Conservation (phyloP, 495 filamentous ascomycete genomes). For the Penicillium subrubescens region DNA sequence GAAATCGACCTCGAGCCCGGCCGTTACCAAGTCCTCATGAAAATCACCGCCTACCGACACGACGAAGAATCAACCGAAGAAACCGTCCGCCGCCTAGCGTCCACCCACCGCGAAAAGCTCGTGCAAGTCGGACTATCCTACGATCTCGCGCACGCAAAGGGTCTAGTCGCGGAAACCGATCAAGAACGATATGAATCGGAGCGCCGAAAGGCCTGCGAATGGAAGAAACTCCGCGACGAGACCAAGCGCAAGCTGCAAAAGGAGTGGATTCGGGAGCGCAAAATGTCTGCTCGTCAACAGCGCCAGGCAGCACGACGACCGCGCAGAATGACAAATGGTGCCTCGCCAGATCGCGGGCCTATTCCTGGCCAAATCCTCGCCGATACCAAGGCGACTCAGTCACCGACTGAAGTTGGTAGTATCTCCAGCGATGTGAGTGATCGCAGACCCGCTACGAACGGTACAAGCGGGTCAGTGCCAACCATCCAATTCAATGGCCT, state of each 20-base stretch:
- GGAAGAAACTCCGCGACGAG: conserved; percentile 44
- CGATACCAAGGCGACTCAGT: conserved; percentile 31
- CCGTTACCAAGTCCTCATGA: conserved; percentile 77
- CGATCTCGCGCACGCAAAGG: conserved; percentile 82
- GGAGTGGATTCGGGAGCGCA: conserved; percentile 53
- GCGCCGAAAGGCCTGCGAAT: conserved; percentile 46
- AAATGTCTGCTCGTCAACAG: conserved; percentile 47
- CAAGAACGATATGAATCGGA: conserved; percentile 57
- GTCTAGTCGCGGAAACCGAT: conserved; percentile 64
- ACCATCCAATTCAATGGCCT: conserved; percentile 37
- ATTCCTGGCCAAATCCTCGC: conserved; percentile 22
- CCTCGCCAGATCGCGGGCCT: conserved; percentile 6
- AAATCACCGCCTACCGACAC: conserved; percentile 69
- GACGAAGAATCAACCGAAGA: conserved; percentile 62
- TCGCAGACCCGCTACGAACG: conserved; percentile 17
- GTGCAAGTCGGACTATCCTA: conserved; percentile 79
- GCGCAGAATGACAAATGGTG: conserved; percentile 9
- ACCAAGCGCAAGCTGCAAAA: conserved; percentile 52
- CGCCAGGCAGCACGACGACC: conserved; percentile 31
- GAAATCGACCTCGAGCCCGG: conserved; percentile 83
- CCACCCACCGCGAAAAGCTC: conserved; percentile 73
- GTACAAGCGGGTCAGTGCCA: conserved; percentile 32
- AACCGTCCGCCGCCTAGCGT: conserved; percentile 64
- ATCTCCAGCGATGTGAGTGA: conserved; percentile 25
- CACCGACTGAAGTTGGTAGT: conserved; percentile 27